phyloP scores from a whole-genome alignment of 2,329 filamentous ascomycete species.

The Tolypocladium album region DNA sequence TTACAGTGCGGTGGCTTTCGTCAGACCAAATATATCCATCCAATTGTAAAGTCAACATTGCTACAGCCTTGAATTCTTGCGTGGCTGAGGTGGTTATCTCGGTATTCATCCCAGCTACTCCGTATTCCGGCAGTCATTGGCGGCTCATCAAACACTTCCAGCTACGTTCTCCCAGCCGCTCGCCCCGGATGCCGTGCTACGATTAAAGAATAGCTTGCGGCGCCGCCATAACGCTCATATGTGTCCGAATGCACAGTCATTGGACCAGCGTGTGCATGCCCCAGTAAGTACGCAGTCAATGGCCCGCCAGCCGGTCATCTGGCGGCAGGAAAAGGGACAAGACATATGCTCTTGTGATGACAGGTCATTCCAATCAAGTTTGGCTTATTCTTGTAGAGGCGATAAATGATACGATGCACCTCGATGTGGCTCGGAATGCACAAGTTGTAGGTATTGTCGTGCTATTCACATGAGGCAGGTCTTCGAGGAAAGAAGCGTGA shows the following conservation, averaged over 20 bases:
- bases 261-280: background rate
- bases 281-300: background rate
- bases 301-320: background rate
- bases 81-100: background rate
- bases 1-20: background rate
- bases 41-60: background rate
- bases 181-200: background rate
- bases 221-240: background rate
- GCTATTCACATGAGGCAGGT: background rate
- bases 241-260: background rate
- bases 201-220: background rate
- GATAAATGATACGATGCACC: background rate
- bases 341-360: background rate
- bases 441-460: background rate
- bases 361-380: too few species aligned
- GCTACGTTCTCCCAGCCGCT: background rate
- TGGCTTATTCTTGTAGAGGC: background rate
- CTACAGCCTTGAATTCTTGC: background rate
- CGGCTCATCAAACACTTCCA: background rate
- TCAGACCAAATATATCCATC: background rate
- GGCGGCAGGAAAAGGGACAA: background rate
- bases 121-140: too few species aligned
- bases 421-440: background rate
- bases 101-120: background rate
- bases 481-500: constrained; percentile 11